phyloP scores from a whole-genome alignment of 495 filamentous ascomycete genomes.

The Podospora didyma region DNA sequence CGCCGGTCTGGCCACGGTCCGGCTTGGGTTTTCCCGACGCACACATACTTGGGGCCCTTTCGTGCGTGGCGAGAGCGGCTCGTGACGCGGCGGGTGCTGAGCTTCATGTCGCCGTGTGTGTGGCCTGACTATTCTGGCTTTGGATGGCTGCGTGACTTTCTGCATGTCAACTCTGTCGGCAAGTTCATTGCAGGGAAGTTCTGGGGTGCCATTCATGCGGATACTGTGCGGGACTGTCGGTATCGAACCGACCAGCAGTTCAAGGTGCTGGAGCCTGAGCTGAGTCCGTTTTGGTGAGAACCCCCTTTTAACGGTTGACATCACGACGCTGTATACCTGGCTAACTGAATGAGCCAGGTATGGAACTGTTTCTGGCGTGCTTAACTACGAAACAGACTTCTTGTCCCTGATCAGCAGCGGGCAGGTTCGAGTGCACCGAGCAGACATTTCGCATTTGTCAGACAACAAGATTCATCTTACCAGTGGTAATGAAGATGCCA shows the following conservation, averaged over 20 bases:
- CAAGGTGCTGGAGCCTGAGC: slow-evolving; percentile 52
- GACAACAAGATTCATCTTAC: slow-evolving; percentile 42
- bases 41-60: slow-evolving; percentile 23
- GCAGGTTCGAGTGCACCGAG: slow-evolving; percentile 56
- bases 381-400: slow-evolving; percentile 65
- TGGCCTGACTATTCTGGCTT: slow-evolving; percentile 21
- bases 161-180: slow-evolving; percentile 57
- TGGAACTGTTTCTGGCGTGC: slow-evolving; percentile 41
- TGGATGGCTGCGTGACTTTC: slow-evolving; percentile 15
- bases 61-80: slow-evolving; percentile 37
- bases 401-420: slow-evolving; percentile 55
- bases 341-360: slow-evolving; percentile 10
- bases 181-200: slow-evolving; percentile 57
- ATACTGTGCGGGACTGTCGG: slow-evolving; percentile 49
- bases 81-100: slow-evolving; percentile 44
- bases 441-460: slow-evolving; percentile 55
- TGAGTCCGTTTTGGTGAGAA: slow-evolving; percentile 56
- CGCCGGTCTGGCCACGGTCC: slow-evolving; percentile 67
- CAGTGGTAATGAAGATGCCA: slow-evolving; percentile 12
- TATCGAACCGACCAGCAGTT: slow-evolving; percentile 51
- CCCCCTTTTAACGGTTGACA: slow-evolving; percentile 17
- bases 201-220: slow-evolving; percentile 53
- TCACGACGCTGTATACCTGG: background rate
- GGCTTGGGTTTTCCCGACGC: slow-evolving; percentile 54
- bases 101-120: slow-evolving; percentile 23